Percentiles rank a stretch among this genome's conserved stretches.
Conservation (phyloP, 176 grass and related monocot species). For the Ensete glaucum region DNA sequence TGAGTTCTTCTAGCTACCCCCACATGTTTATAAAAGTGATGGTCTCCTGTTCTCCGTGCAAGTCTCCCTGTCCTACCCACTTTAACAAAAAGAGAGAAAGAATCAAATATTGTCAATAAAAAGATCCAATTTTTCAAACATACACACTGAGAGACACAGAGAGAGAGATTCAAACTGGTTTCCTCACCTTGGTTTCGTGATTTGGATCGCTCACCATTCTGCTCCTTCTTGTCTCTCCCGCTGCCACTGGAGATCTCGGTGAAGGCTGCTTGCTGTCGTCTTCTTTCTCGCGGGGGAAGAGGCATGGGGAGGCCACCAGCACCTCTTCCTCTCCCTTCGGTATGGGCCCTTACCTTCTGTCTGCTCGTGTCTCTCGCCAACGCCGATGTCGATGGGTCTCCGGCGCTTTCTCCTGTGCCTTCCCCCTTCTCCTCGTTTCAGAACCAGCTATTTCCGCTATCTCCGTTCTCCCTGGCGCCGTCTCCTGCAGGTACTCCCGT, state of each 20-base stretch:
- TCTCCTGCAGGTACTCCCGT: constrained; percentile 34
- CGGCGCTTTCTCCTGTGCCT: neutral
- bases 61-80: neutral
- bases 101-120: neutral
- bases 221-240: neutral
- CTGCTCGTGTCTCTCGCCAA: neutral
- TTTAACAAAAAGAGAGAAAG: neutral
- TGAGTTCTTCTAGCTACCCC: neutral
- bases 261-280: neutral
- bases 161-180: neutral
- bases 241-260: neutral
- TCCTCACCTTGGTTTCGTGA: neutral
- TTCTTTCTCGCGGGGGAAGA: neutral
- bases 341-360: neutral
- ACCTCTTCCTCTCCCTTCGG: neutral
- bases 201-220: neutral
- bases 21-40: neutral
- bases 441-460: neutral
- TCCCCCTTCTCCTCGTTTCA: neutral
- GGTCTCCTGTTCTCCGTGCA: neutral
- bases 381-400: neutral
- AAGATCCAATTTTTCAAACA: neutral
- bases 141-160: neutral
- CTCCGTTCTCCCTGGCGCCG: constrained; percentile 5
- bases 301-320: neutral